phyloP scores from a whole-genome alignment of 345 rosid species.

The Eucalyptus pauciflora region DNA sequence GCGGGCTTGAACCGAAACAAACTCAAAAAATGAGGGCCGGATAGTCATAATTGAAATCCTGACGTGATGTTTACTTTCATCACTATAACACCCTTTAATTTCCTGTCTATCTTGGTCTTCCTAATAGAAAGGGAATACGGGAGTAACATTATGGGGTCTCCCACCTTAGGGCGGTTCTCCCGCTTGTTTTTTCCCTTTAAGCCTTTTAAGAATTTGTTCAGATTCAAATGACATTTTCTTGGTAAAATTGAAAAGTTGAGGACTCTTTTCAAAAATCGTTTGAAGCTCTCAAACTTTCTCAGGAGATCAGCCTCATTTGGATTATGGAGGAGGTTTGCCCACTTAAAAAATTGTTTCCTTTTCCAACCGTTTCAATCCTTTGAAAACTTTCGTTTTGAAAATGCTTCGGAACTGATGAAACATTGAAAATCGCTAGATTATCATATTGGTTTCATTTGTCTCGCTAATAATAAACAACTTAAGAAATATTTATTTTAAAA shows the following conservation, averaged over 20 bases:
- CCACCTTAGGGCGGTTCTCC: accelerated
- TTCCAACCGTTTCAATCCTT: background rate
- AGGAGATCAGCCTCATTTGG: background rate
- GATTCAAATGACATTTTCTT: accelerated
- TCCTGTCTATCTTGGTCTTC: too few relatives aligned
- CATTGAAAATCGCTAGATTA: background rate
- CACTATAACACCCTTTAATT: too few relatives aligned
- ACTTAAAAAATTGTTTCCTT: background rate
- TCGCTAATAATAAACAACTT: background rate
- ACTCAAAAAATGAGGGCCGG: too few relatives aligned
- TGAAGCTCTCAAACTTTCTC: background rate
- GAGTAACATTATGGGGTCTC: accelerated
- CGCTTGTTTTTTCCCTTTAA: accelerated
- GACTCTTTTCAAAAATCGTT: background rate
- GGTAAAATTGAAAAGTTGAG: background rate
- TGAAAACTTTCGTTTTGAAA: background rate
- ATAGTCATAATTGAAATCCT: accelerated
- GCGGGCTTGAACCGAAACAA: too few relatives aligned
- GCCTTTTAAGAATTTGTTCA: too few relatives aligned
- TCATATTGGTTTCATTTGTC: background rate
- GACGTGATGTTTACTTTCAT: too few relatives aligned
- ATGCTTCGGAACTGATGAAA: background rate
- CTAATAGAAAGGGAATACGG: accelerated
- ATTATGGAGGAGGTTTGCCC: background rate
- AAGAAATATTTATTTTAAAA: background rate